Evolutionary conservation across 352 stramenopile species (phyloP).

Genomic region (Pythium rhizo-oryzae): DNA sequence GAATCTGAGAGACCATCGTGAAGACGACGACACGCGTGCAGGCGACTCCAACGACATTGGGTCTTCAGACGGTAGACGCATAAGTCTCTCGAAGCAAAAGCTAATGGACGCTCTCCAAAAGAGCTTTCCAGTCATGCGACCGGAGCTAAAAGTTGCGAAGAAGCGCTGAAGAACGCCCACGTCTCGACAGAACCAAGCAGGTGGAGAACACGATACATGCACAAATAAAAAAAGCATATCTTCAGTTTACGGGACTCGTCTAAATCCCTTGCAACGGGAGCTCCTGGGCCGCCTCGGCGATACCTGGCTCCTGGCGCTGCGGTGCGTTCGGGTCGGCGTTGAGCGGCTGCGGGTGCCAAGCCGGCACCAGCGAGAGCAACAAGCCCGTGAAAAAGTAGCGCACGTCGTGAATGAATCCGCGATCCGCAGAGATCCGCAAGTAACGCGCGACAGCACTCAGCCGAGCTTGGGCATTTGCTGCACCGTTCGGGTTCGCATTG

Average conservation of each 20-base stretch:
- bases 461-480: slow-evolving; percentile 20
- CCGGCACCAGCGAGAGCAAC: slow-evolving; percentile 74
- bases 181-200: not conserved
- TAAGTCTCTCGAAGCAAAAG: slow-evolving; percentile 72
- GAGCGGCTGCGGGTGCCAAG: slow-evolving; percentile 75
- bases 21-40: slow-evolving; percentile 4
- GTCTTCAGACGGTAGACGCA: slow-evolving; percentile 17
- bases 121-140: slow-evolving; percentile 37
- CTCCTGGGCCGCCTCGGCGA: slow-evolving; percentile 47
- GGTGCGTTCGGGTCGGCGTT: slow-evolving; percentile 34
- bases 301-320: slow-evolving; percentile 36
- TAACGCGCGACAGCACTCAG: slow-evolving; percentile 43
- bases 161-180: slow-evolving; percentile 9
- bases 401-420: slow-evolving; percentile 70
- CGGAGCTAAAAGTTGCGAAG: slow-evolving; percentile 19
- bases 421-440: slow-evolving; percentile 73
- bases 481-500: slow-evolving; percentile 33
- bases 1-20: slow-evolving; percentile 26
- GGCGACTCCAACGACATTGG: slow-evolving; percentile 1
- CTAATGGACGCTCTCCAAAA: slow-evolving; percentile 61
- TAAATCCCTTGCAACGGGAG: slow-evolving; percentile 82
- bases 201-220: not conserved
- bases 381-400: slow-evolving; percentile 81
- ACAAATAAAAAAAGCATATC: not conserved
- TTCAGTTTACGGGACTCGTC: slow-evolving; percentile 17